Percentiles rank a stretch among this genome's conserved stretches.
Evolutionary conservation across 192 early-diverging fungal species (phyloP).

Genomic region (Mortierella alpina): DNA sequence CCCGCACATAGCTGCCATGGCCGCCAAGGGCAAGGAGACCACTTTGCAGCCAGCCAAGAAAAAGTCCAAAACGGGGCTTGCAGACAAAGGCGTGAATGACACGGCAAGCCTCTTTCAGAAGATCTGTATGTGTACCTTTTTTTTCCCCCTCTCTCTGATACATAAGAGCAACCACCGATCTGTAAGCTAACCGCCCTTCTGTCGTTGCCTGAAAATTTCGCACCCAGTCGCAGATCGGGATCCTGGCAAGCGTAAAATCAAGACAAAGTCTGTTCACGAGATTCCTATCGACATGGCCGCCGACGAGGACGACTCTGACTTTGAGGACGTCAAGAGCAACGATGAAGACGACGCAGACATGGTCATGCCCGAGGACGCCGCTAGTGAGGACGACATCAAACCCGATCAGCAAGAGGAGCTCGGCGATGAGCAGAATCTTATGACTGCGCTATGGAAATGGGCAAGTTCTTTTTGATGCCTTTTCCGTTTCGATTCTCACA

Average conservation of each 20-base stretch:
- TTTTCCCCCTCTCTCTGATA: background rate
- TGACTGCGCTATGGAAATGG: constrained; percentile 55
- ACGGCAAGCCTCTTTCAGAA: constrained; percentile 52
- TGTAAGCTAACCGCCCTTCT: background rate
- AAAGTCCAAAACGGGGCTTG: constrained; percentile 22
- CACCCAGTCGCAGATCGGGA: constrained; percentile 56
- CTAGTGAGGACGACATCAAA: constrained; percentile 40
- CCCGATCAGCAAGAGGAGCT: constrained; percentile 31
- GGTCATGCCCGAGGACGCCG: constrained; percentile 45
- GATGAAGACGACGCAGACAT: constrained; percentile 45
- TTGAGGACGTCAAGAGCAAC: constrained; percentile 49
- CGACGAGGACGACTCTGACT: constrained; percentile 55
- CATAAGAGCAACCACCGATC: background rate
- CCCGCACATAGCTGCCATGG: background rate
- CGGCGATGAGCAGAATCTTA: constrained; percentile 46
- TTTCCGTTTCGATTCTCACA: background rate
- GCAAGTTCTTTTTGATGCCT: constrained; percentile 15
- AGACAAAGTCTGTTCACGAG: constrained; percentile 50
- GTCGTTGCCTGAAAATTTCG: background rate
- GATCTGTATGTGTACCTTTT: constrained; percentile 37
- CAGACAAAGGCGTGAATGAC: constrained; percentile 34
- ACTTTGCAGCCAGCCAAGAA: constrained; percentile 37
- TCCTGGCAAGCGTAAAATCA: constrained; percentile 59
- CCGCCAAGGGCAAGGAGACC: constrained; percentile 14
- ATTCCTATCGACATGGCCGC: constrained; percentile 50